Evolutionary conservation across 148 eudicot genomes (phyloP).

Genomic region (Pouteria glomerata): DNA sequence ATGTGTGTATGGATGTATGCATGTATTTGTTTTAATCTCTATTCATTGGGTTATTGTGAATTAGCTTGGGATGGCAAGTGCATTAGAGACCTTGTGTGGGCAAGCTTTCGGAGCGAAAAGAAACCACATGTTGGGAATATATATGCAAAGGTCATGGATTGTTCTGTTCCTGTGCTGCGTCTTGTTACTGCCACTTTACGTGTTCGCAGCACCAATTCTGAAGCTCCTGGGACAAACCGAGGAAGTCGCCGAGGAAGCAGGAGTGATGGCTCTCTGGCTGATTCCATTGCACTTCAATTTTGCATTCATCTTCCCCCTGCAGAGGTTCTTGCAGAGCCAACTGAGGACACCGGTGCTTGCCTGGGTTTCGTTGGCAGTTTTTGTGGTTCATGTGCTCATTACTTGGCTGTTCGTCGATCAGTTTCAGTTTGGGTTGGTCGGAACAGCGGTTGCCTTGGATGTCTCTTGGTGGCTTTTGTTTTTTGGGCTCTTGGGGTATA

Average conservation of each 20-base stretch:
- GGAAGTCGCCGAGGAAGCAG: conserved; percentile 45
- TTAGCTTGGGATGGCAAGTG: conserved; percentile 63
- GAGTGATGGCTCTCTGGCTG: conserved; percentile 39
- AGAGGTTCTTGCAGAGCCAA: conserved; percentile 58
- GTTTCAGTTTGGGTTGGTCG: conserved; percentile 38
- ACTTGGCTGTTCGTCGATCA: conserved; percentile 44
- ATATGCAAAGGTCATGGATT: conserved; percentile 56
- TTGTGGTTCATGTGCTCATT: conserved; percentile 24
- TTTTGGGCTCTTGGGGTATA: conserved; percentile 34
- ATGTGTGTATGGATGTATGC: too few relatives aligned
- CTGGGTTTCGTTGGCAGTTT: conserved; percentile 34
- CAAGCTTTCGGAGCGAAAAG: conserved; percentile 55
- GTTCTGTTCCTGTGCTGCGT: conserved; percentile 57
- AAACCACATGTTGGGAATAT: conserved; percentile 42
- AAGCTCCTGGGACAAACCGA: conserved; percentile 40
- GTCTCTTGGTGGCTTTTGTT: conserved; percentile 49
- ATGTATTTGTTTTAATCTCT: too few relatives aligned
- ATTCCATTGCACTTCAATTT: conserved; percentile 69
- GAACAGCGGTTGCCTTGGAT: conserved; percentile 36
- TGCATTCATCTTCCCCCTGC: conserved; percentile 50
- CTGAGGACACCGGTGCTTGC: conserved; percentile 47
- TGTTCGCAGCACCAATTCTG: conserved; percentile 45
- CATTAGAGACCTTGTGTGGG: conserved; percentile 52
- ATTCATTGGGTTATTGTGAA: too few relatives aligned
- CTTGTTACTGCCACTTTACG: conserved; percentile 44